Percentiles rank a stretch among this genome's conserved stretches.
Evolutionary conservation across 2,329 filamentous ascomycete species (phyloP).

Genomic region (Aspergillus amoenus): DNA sequence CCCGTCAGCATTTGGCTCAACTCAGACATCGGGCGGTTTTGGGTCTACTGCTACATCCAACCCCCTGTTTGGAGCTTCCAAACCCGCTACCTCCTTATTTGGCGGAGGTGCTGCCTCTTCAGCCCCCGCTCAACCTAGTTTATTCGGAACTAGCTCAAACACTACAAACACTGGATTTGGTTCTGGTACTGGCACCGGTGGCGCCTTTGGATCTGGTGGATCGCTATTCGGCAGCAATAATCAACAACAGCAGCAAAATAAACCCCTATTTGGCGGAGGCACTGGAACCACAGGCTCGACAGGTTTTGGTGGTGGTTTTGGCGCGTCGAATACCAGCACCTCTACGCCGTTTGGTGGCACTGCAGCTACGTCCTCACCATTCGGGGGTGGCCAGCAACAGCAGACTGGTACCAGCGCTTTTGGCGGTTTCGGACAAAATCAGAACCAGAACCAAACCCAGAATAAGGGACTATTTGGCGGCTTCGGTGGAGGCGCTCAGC

Average conservation of each 20-base stretch:
- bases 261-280: slow-evolving; percentile 31
- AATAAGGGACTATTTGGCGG: slow-evolving; percentile 37
- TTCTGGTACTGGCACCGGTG: slow-evolving; percentile 22
- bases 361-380: slow-evolving; percentile 24
- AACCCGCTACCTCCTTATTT: slow-evolving; percentile 42
- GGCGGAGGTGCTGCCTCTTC: slow-evolving; percentile 27
- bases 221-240: slow-evolving; percentile 44
- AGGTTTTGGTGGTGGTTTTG: slow-evolving; percentile 33
- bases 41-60: slow-evolving; percentile 33
- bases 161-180: slow-evolving; percentile 21
- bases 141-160: slow-evolving; percentile 35
- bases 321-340: slow-evolving; percentile 37
- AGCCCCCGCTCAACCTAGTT: slow-evolving; percentile 33
- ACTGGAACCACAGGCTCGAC: slow-evolving; percentile 30
- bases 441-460: slow-evolving; percentile 40
- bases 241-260: slow-evolving; percentile 34
- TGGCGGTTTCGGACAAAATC: slow-evolving; percentile 41
- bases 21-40: slow-evolving; percentile 41
- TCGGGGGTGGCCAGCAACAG: slow-evolving; percentile 34
- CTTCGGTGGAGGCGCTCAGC: slow-evolving; percentile 45
- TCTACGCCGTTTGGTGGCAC: slow-evolving; percentile 41
- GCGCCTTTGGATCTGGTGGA: slow-evolving; percentile 33
- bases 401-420: slow-evolving; percentile 40
- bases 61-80: slow-evolving; percentile 46
- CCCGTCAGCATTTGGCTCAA: slow-evolving; percentile 45